Base-by-base conservation (phyloP, 768 basidiomycete genomes). In the Ramaria sp. region DNA sequence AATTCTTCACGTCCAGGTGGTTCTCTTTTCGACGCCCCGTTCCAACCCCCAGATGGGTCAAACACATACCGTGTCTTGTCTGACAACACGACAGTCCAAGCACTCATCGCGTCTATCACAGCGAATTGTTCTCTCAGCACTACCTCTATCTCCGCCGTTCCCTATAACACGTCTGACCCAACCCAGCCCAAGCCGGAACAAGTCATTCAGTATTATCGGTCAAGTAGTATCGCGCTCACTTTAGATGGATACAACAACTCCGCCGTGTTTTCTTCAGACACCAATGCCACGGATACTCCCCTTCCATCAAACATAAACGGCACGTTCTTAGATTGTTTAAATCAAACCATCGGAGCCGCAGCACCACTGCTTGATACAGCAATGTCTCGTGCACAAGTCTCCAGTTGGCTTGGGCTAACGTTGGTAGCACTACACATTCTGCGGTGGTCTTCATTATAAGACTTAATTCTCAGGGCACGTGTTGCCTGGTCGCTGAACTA, bases 231-330 rank as follows among this genome's bases (percentile, higher is more conserved):
- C 38, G 78, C 76, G 1, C 71, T 86, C 24, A 76, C 81, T 1
- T 69, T 86, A 3, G 79, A 86, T 54, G 80, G 80, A 0, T 86
- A 86, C 64, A 85, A 86, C 62, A 77, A 86, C 59, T 80, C 81
- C 0, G 79, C 74, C 6, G 76, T 71, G 3, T 67, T 80, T 24
- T 67, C 66, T 1, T 62, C 59, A 30, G 70, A 79, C 20, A 66
- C 72, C 7, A 76, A 71, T 30, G 60, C 66, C 0, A 66, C 77
- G 0, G 72, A 79, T 55, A 70, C 76, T 0, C 74, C 82, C 0
- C 70, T 88, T 1, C 84, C 83, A 0, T 65, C 67, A 1, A 71
- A 69, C 45, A 70, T 83, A n/a, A 77, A 84, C 60, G 68, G 53
- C 33, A 71, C 64, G 1, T 69, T 86, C 11, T 63, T 86, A 39